phyloP scores from a whole-genome alignment of 2,329 filamentous ascomycete genomes.

The Aspergillus sp. region DNA sequence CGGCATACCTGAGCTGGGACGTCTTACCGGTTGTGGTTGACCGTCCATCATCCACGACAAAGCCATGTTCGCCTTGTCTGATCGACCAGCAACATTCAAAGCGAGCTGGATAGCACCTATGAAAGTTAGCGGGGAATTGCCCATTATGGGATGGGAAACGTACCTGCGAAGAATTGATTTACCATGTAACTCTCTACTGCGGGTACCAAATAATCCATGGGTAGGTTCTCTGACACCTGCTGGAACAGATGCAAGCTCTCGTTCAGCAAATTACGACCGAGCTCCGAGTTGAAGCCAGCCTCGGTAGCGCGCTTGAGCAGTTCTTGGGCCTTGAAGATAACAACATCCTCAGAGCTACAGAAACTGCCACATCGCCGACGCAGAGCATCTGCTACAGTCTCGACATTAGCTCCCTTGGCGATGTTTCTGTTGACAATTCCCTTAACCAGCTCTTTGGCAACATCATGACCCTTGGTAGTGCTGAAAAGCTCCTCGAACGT shows the following conservation, averaged over 20 bases:
- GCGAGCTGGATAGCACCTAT: slow-evolving; percentile 74
- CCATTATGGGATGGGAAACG: neutral
- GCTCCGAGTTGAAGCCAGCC: slow-evolving; percentile 70
- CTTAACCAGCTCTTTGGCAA: slow-evolving; percentile 93
- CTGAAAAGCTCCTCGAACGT: slow-evolving; percentile 90
- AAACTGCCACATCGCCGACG: slow-evolving; percentile 92
- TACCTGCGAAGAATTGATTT: slow-evolving; percentile 81
- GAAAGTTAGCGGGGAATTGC: neutral
- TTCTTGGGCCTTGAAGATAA: slow-evolving; percentile 98
- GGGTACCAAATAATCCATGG: slow-evolving; percentile 73
- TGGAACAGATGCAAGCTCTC: slow-evolving; percentile 88
- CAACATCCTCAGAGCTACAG: slow-evolving; percentile 94
- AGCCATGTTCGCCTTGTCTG: slow-evolving; percentile 83
- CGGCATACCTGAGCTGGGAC: neutral
- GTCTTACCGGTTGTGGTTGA: slow-evolving; percentile 57
- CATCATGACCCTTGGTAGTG: slow-evolving; percentile 72
- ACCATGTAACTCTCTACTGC: slow-evolving; percentile 77
- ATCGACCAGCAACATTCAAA: slow-evolving; percentile 76
- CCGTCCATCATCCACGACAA: slow-evolving; percentile 85
- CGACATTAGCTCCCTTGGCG: slow-evolving; percentile 92
- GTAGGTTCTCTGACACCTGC: slow-evolving; percentile 80
- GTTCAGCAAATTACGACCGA: slow-evolving; percentile 75
- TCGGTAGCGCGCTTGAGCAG: slow-evolving; percentile 86
- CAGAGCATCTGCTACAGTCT: slow-evolving; percentile 94
- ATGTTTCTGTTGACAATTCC: slow-evolving; percentile 98